These are phyloP conservation scores for Chenopodium suecicum DNA, from an alignment of 148 eudicot genomes.

Conservation along the genomic window DNA sequence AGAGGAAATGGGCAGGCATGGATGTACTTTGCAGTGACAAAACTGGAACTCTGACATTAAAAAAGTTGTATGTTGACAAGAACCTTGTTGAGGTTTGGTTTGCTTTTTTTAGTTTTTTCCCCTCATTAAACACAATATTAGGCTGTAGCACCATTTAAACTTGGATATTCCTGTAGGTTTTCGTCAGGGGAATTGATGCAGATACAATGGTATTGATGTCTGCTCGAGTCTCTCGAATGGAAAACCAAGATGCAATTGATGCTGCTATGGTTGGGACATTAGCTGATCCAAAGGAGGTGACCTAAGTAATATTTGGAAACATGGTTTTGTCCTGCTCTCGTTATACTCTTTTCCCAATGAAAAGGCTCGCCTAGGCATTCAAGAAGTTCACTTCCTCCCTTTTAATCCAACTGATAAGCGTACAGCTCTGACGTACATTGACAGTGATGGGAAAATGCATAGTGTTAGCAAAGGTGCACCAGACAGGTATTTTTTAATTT, in stretches of 20 bases:
- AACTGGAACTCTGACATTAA: conserved; percentile 50
- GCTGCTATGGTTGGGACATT: conserved; percentile 47
- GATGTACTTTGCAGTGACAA: conserved; percentile 53
- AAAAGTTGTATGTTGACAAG: conserved; percentile 45
- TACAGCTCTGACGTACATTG: conserved; percentile 58
- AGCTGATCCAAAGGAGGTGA: conserved; percentile 56
- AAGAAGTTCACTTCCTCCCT: conserved; percentile 57
- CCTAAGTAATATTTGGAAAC: background rate
- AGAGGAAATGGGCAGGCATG: conserved; percentile 52
- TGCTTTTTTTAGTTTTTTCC: conserved; percentile 1
- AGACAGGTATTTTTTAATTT: too few species aligned
- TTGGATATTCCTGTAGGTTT: conserved; percentile 37
- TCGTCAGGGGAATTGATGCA: conserved; percentile 41
- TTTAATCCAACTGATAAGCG: conserved; percentile 29
- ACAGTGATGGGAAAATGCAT: conserved; percentile 46
- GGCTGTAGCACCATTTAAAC: conserved; percentile 28
- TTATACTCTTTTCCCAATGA: conserved; percentile 5
- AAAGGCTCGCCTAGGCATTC: conserved; percentile 56
- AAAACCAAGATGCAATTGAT: conserved; percentile 61
- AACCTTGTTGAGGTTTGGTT: conserved; percentile 38
- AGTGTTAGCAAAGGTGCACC: conserved; percentile 64
- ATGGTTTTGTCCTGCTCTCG: background rate
- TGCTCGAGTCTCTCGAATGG: conserved; percentile 58
- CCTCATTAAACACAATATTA: background rate
- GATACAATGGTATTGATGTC: conserved; percentile 52